These are phyloP conservation scores for Stevia rebaudiana DNA, from an alignment of 140 eudicot species.

Conservation along the genomic window DNA sequence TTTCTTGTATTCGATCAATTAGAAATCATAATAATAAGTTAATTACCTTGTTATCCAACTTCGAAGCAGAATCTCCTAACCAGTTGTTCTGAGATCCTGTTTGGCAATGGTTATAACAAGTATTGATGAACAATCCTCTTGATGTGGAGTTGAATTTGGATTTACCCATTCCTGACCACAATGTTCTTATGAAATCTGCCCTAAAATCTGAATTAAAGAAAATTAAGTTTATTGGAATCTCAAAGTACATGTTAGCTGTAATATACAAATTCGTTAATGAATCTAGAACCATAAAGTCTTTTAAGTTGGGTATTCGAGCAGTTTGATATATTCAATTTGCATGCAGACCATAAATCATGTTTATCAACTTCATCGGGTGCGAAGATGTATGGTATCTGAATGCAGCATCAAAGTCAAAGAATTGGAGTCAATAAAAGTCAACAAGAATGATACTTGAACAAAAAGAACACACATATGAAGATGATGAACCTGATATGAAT, in stretches of 20 bases:
- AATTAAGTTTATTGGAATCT: background rate
- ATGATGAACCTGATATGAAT: slow-evolving; percentile 37
- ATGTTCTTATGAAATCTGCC: slow-evolving; percentile 28
- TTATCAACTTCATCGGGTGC: slow-evolving; percentile 35
- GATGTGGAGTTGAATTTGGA: slow-evolving; percentile 31
- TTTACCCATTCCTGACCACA: slow-evolving; percentile 27
- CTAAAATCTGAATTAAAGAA: slow-evolving; percentile 40
- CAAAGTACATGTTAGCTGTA: no score
- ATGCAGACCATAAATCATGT: slow-evolving; percentile 25
- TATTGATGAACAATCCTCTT: slow-evolving; percentile 46
- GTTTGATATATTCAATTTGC: slow-evolving; percentile 34
- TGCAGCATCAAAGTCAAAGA: no score
- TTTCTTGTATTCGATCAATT: background rate
- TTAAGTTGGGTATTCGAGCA: slow-evolving; percentile 36
- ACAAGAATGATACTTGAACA: slow-evolving; percentile 1
- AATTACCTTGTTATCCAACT: slow-evolving; percentile 36
- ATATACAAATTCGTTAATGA: background rate
- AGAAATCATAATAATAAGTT: background rate
- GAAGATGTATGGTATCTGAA: slow-evolving; percentile 36
- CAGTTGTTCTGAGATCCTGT: slow-evolving; percentile 27
- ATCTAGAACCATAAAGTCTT: slow-evolving; percentile 38
- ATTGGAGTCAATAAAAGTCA: background rate
- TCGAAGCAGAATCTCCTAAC: slow-evolving; percentile 41
- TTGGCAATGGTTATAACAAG: slow-evolving; percentile 44
- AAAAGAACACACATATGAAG: slow-evolving; percentile 9